Percentiles rank a stretch among this genome's conserved stretches.
These are phyloP conservation scores for Fagopyrum esculentum DNA, from an alignment of 148 eudicot species.

Conservation along the genomic window DNA sequence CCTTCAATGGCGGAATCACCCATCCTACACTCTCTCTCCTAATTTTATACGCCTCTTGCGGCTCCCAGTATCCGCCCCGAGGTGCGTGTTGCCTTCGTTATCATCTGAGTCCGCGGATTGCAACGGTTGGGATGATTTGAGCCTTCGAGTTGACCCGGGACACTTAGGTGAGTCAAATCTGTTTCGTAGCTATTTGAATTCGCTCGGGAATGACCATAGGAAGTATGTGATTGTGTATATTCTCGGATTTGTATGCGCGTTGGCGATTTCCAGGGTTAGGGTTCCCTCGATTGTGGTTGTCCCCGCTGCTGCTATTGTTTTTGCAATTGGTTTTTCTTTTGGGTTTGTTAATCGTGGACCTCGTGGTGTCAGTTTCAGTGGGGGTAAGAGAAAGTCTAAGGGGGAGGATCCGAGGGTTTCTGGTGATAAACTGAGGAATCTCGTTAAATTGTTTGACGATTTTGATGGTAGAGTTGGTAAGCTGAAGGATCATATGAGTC, in stretches of 20 bases:
- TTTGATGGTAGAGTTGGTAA: constrained; percentile 37
- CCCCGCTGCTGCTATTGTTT: constrained; percentile 75
- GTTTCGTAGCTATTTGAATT: constrained; percentile 35
- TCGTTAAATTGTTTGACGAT: constrained; percentile 37
- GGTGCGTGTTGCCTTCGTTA: background rate
- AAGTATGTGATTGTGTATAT: constrained; percentile 64
- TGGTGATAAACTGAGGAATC: constrained; percentile 43
- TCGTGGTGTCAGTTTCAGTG: constrained; percentile 29
- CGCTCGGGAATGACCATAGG: constrained; percentile 58
- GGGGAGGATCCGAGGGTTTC: constrained; percentile 31
- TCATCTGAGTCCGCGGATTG: background rate
- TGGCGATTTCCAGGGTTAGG: constrained; percentile 78
- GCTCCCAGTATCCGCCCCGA: constrained; percentile 1
- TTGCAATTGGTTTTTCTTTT: constrained; percentile 72
- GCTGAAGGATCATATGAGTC: constrained; percentile 43
- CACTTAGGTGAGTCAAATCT: constrained; percentile 55
- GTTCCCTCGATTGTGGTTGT: constrained; percentile 71
- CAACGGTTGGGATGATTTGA: constrained; percentile 74
- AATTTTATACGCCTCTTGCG: background rate
- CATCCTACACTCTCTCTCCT: background rate
- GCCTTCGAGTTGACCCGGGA: constrained; percentile 26
- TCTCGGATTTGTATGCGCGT: constrained; percentile 81
- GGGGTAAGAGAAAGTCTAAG: constrained; percentile 26
- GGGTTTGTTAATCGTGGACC: constrained; percentile 58
- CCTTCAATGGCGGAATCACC: constrained; percentile 7